Conservation (phyloP, 2,329 filamentous ascomycete species). For the Stachybotrys chartarum region DNA sequence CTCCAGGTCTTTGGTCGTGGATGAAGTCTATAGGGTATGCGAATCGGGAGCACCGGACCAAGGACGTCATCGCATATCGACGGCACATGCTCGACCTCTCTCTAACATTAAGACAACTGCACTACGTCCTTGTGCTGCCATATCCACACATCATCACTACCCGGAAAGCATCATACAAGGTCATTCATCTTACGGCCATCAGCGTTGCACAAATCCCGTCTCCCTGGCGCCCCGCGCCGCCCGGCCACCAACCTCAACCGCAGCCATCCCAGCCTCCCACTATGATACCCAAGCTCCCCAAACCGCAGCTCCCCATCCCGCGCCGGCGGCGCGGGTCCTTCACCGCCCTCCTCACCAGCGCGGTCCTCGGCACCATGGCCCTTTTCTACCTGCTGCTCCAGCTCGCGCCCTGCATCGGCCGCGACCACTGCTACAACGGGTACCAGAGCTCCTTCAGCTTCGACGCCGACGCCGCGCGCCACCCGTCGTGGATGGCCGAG, state of each 20-base stretch:
- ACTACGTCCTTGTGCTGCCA: too few species aligned
- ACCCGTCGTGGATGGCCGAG: conserved; percentile 34
- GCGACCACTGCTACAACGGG: conserved; percentile 19
- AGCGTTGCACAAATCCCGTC: not conserved
- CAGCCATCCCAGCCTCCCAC: not conserved
- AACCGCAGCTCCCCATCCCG: conserved; percentile 4
- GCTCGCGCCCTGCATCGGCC: conserved; percentile 16
- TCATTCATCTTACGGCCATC: too few species aligned
- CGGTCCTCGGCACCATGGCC: conserved; percentile 14
- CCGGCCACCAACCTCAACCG: not conserved
- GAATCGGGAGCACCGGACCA: not conserved
- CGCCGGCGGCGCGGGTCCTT: conserved; percentile 10
- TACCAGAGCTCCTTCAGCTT: conserved; percentile 31
- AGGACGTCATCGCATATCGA: not conserved
- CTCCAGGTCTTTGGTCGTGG: too few species aligned
- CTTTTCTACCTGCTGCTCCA: conserved; percentile 17
- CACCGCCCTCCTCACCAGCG: conserved; percentile 8
- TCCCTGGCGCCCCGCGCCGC: not conserved
- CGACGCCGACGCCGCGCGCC: conserved; percentile 25
- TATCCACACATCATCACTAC: too few species aligned
- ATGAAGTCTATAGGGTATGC: not conserved
- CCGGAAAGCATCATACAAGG: too few species aligned
- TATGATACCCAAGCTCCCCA: not conserved
- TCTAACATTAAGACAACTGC: not conserved
- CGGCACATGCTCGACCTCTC: not conserved